A percentile compares a stretch with the other conserved stretches of the same genome.
phyloP scores from a whole-genome alignment of 805 yeast genomes.

The Candida takata region DNA sequence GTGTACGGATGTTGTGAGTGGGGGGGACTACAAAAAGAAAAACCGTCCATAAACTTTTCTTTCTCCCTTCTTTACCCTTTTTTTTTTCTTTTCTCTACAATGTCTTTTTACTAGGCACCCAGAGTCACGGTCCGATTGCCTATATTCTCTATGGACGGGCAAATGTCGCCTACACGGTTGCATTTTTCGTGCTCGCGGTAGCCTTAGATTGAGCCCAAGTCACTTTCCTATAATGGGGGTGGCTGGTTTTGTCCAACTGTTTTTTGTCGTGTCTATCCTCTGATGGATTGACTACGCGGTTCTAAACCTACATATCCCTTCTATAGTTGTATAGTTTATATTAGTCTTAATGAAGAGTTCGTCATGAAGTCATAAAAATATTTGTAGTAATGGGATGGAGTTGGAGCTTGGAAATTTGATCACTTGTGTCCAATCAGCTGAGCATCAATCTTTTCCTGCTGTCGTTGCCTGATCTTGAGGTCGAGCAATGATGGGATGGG shows the following conservation, averaged over 20 bases:
- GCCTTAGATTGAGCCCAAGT: conserved; percentile 55
- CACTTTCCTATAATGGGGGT: neutral
- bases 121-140: conserved; percentile 40
- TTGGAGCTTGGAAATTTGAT: neutral
- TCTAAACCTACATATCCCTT: conserved; percentile 53
- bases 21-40: conserved; percentile 7
- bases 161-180: conserved; percentile 9
- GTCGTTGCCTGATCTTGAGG: conserved; percentile 60
- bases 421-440: conserved; percentile 26
- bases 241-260: conserved; percentile 45
- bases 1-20: conserved; percentile 8
- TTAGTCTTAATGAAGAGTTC: too few relatives aligned
- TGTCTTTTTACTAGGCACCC: conserved; percentile 61
- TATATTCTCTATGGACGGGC: conserved; percentile 27
- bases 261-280: conserved; percentile 28
- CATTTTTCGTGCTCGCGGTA: conserved; percentile 84
- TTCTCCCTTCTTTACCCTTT: conserved; percentile 2
- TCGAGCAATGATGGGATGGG: conserved; percentile 60
- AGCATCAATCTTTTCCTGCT: conserved; percentile 53
- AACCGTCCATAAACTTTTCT: conserved; percentile 2
- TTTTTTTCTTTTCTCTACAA: conserved; percentile 16
- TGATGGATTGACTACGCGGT: conserved; percentile 57
- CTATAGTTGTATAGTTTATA: neutral
- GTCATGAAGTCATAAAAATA: neutral
- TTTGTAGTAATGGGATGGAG: too few relatives aligned